A percentile compares a stretch with the other conserved stretches of the same genome.
These are phyloP conservation scores for Stenocarpella maydis DNA, from an alignment of 2,329 filamentous ascomycete species.

Conservation along the genomic window DNA sequence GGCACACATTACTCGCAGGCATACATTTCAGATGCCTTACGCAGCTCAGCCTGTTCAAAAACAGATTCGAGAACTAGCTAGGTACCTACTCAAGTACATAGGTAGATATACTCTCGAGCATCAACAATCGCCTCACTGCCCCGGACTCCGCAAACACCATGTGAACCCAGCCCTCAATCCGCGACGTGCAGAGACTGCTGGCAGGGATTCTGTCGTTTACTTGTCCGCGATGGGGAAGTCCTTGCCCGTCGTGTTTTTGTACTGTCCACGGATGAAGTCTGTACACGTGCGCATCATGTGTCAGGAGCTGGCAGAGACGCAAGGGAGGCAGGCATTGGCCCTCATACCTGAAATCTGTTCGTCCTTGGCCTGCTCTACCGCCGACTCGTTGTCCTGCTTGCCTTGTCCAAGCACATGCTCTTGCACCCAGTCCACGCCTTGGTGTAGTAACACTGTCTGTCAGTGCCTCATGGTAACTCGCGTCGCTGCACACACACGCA, in stretches of 20 bases:
- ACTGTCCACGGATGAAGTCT: constrained; percentile 74
- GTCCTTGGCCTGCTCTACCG: constrained; percentile 84
- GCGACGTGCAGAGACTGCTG: neutral
- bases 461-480: neutral
- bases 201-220: constrained; percentile 46
- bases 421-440: constrained; percentile 81
- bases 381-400: constrained; percentile 74
- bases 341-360: constrained; percentile 64
- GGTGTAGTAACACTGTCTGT: neutral
- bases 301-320: neutral
- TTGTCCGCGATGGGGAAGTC: constrained; percentile 78
- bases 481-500: neutral
- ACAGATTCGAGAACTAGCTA: neutral
- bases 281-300: constrained; percentile 46
- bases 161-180: neutral
- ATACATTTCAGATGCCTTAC: neutral
- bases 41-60: neutral
- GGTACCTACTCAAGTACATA: too few relatives aligned
- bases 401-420: constrained; percentile 77
- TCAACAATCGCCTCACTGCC: neutral
- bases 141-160: neutral
- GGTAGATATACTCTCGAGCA: too few relatives aligned
- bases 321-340: neutral
- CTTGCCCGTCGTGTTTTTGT: constrained; percentile 73
- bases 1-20: neutral